Conservation (phyloP, 441 rosid species). For the Arabidopsis lyrata region DNA sequence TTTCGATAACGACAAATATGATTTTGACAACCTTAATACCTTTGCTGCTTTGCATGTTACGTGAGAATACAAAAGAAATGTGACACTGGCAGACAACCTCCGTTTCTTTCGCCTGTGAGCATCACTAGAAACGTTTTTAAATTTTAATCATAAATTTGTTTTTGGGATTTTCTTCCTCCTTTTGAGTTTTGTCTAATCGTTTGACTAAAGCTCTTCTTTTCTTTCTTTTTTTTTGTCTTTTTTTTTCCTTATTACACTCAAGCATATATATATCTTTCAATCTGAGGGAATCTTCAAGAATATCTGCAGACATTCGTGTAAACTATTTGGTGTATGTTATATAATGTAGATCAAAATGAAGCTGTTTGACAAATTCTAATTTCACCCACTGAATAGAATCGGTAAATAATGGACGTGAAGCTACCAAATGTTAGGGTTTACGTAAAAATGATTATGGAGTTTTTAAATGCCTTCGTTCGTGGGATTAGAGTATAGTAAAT, state of each 20-base stretch:
- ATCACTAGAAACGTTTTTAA: constrained; percentile 24
- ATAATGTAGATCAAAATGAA: constrained; percentile 1
- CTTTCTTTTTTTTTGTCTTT: background rate
- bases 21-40: constrained; percentile 33
- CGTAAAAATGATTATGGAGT: background rate
- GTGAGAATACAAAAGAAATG: constrained; percentile 15
- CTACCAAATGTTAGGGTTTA: background rate
- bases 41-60: constrained; percentile 27
- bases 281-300: constrained; percentile 1
- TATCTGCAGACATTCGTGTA: constrained; percentile 8
- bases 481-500: background rate
- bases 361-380: background rate
- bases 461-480: background rate
- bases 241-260: too few species aligned
- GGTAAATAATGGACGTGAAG: background rate
- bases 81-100: constrained; percentile 18
- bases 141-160: constrained; percentile 1
- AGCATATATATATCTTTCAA: background rate
- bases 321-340: background rate
- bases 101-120: constrained; percentile 15
- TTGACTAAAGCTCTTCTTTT: constrained; percentile 26
- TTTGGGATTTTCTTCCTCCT: background rate
- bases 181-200: background rate
- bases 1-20: background rate
- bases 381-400: background rate